These are phyloP conservation scores for Trametopsis cervina DNA, from an alignment of 768 basidiomycete species.

Conservation along the genomic window DNA sequence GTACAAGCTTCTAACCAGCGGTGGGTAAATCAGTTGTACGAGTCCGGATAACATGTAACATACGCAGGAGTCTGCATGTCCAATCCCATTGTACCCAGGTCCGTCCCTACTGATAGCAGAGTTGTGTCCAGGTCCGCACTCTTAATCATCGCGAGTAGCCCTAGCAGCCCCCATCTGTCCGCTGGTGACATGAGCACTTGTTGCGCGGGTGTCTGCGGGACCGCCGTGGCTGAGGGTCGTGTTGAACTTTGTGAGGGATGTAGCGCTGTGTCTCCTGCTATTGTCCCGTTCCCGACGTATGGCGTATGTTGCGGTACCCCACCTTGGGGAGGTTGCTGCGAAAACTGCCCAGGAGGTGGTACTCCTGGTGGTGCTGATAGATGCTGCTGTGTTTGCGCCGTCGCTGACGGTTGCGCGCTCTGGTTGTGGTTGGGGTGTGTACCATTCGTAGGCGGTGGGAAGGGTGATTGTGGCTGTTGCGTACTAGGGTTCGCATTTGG, in stretches of 20 bases:
- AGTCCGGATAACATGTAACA: conserved; percentile 26
- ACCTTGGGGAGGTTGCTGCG: conserved; percentile 30
- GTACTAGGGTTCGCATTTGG: conserved; percentile 40
- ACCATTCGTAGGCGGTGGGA: conserved; percentile 38
- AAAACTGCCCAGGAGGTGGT: conserved; percentile 31
- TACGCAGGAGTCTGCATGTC: conserved; percentile 83
- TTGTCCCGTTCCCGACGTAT: conserved; percentile 24
- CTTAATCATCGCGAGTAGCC: conserved; percentile 82
- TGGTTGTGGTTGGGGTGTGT: conserved; percentile 29
- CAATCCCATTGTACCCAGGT: conserved; percentile 86
- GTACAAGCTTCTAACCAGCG: conserved; percentile 62
- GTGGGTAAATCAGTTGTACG: not conserved
- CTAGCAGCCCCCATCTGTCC: conserved; percentile 90
- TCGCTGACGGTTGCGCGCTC: conserved; percentile 17
- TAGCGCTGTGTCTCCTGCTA: conserved; percentile 22
- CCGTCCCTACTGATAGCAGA: conserved; percentile 80
- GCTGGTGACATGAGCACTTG: conserved; percentile 90
- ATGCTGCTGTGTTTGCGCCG: conserved; percentile 31
- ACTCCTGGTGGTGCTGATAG: conserved; percentile 48
- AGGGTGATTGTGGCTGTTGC: conserved; percentile 18
- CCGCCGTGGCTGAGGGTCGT: conserved; percentile 34
- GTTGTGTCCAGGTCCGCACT: conserved; percentile 79
- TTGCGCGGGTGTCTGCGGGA: conserved; percentile 84
- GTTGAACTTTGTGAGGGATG: conserved; percentile 28
- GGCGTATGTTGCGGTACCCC: conserved; percentile 22